Percentiles rank a stretch among this genome's conserved stretches.
Evolutionary conservation across 768 basidiomycete genomes (phyloP).

Genomic region (Pisolithus marmoratus): DNA sequence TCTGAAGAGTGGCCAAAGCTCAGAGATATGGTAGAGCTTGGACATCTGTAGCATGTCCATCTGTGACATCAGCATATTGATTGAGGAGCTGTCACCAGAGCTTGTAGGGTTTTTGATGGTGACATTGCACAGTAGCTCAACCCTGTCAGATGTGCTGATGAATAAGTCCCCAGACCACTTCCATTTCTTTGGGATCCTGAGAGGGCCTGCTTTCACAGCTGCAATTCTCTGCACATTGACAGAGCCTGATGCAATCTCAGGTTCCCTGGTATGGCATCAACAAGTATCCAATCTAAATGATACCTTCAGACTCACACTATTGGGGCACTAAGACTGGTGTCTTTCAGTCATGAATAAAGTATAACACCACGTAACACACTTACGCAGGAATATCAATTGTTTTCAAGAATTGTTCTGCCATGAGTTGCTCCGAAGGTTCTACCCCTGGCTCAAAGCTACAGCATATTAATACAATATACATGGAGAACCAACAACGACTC

Average conservation of each 20-base stretch:
- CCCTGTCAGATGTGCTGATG: slow-evolving; percentile 31
- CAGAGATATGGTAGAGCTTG: slow-evolving; percentile 43
- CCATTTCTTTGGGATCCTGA: slow-evolving; percentile 56
- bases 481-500: not conserved
- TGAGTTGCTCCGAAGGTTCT: slow-evolving; percentile 17
- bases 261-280: slow-evolving; percentile 11
- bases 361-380: not conserved
- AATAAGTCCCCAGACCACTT: slow-evolving; percentile 59
- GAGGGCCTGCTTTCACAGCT: slow-evolving; percentile 8
- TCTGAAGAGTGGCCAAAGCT: slow-evolving; percentile 41
- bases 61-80: slow-evolving; percentile 42
- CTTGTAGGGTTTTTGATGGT: slow-evolving; percentile 42
- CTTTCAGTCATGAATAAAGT: not conserved
- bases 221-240: slow-evolving; percentile 4
- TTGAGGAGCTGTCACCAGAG: slow-evolving; percentile 38
- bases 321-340: slow-evolving; percentile 17
- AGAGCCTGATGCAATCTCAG: not conserved
- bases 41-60: slow-evolving; percentile 38
- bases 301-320: slow-evolving; percentile 14
- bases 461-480: not conserved
- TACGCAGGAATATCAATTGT: slow-evolving; percentile 23
- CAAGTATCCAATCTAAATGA: not conserved
- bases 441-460: slow-evolving; percentile 3
- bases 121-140: slow-evolving; percentile 46
- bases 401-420: slow-evolving; percentile 21